phyloP scores from a whole-genome alignment of 2,329 filamentous ascomycete genomes.

The Monosporascus sp. region DNA sequence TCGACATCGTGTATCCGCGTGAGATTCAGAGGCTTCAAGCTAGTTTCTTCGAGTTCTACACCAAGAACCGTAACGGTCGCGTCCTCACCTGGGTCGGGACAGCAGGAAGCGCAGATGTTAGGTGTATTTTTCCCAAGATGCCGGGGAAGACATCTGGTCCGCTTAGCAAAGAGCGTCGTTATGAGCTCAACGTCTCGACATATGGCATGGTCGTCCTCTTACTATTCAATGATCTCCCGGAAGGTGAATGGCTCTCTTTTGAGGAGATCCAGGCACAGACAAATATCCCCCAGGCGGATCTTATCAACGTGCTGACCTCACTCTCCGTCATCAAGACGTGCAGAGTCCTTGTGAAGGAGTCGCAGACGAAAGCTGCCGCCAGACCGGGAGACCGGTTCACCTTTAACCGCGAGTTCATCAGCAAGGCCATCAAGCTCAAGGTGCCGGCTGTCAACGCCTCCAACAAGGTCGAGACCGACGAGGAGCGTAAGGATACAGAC shows the following conservation, averaged over 20 bases:
- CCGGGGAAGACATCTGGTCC: slow-evolving; percentile 62
- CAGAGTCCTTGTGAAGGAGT: slow-evolving; percentile 73
- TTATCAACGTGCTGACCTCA: slow-evolving; percentile 73
- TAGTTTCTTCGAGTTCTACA: slow-evolving; percentile 85
- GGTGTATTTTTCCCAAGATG: slow-evolving; percentile 68
- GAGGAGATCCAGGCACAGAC: slow-evolving; percentile 82
- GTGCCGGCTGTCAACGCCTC: slow-evolving; percentile 75
- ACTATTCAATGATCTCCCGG: slow-evolving; percentile 75
- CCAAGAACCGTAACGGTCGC: slow-evolving; percentile 79
- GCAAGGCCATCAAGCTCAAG: slow-evolving; percentile 82
- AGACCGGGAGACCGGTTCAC: slow-evolving; percentile 72
- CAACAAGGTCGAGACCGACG: slow-evolving; percentile 76
- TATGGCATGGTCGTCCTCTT: slow-evolving; percentile 87
- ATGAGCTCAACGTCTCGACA: slow-evolving; percentile 88
- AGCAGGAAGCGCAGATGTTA: slow-evolving; percentile 77
- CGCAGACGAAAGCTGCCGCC: slow-evolving; percentile 65
- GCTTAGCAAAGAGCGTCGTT: slow-evolving; percentile 61
- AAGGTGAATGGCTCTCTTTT: slow-evolving; percentile 46
- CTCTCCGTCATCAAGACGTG: slow-evolving; percentile 75
- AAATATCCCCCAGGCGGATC: slow-evolving; percentile 68
- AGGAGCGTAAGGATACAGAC: slow-evolving; percentile 65
- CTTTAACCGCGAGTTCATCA: slow-evolving; percentile 77
- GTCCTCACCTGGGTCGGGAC: slow-evolving; percentile 76
- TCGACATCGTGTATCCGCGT: slow-evolving; percentile 65
- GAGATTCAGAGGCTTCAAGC: slow-evolving; percentile 71